Percentiles rank a stretch among this genome's conserved stretches.
These are phyloP conservation scores for Diversispora epigaea DNA, from an alignment of 192 early-diverging fungal species.

Conservation along the genomic window DNA sequence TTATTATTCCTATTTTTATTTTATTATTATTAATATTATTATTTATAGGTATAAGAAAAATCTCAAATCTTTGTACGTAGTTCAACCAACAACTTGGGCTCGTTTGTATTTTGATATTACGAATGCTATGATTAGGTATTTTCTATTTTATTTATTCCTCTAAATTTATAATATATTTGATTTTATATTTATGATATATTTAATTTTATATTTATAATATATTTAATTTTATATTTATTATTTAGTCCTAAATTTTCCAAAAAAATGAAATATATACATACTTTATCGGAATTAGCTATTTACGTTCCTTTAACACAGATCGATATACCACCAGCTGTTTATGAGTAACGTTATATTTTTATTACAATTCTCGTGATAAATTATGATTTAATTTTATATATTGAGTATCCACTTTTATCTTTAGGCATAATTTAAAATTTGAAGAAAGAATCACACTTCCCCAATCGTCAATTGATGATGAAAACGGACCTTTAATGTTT, in stretches of 20 bases:
- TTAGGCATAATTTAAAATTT: conserved; percentile 46
- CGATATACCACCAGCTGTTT: conserved; percentile 70
- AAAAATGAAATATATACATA: conserved; percentile 82
- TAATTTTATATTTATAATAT: not conserved
- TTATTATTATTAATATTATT: not conserved
- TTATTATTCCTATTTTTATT: too few species aligned
- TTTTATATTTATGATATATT: not conserved
- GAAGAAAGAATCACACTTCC: conserved; percentile 48
- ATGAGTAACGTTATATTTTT: conserved; percentile 47
- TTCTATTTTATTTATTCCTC: conserved; percentile 8
- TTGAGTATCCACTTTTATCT: not conserved
- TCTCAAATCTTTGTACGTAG: conserved; percentile 86
- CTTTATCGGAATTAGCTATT: conserved; percentile 63
- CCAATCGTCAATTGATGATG: conserved; percentile 25
- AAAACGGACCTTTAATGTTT: conserved; percentile 59
- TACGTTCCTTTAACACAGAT: conserved; percentile 73
- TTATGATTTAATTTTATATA: not conserved
- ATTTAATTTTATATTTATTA: conserved; percentile 11
- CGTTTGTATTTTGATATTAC: conserved; percentile 82
- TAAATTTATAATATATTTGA: not conserved
- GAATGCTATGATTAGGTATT: conserved; percentile 81
- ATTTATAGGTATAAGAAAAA: conserved; percentile 82
- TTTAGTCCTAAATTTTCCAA: conserved; percentile 84
- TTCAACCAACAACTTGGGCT: conserved; percentile 86
- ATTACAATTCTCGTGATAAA: not conserved